Evolutionary conservation across 73 alveolate species (phyloP), one percentile per base, ranked within the genome.

Genomic region (Paraurostyla sp.): DNA sequence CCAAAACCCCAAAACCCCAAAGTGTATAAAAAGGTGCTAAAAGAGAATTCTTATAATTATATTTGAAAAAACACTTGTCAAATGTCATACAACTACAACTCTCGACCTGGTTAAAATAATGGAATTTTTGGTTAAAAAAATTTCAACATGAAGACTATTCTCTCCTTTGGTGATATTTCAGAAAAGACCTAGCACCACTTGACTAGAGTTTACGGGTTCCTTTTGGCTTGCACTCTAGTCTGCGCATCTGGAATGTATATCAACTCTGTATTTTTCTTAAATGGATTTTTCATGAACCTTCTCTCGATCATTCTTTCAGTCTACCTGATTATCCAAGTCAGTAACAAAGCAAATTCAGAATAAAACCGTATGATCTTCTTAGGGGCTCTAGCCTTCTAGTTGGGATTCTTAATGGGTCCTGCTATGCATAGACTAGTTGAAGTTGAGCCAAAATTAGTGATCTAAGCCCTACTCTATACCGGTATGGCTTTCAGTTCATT

Each of bases 381-480:
- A 35, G 80, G 49, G 71, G 89, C 40, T 15, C 76, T 85, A 57
- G 91, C 85, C 41, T 68, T 38, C 41, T 43, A 0, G 36, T 68
- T 68, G 87, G 93, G 49, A 13, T 29, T 22, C 86, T 57, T 48
- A 41, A 32, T 49, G 68, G 91, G 90, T 80, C 81, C 83, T 6
- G 49, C 73, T 23, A 76, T 85, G n/a, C 41, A 80, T 23, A 4
- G 23, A 0, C 54, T 48, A 35, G 80, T 29, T 18, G 81, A 27
- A 11, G 82, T 71, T 32, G 52, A 90, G 42, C 95, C 97, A 16
- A 69, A 30, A 45, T 68, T 92, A 50, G 40, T 92, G 27, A 38
- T 60, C 62, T 91, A 73, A 29, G 97, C 97, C 27, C 69, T 90
- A 7, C 60, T 69, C 62, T 68, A 73, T 71, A 92, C 97, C 42